These are phyloP conservation scores for Metschnikowia arizonensis DNA, from an alignment of 805 yeast species.

Conservation along the genomic window DNA sequence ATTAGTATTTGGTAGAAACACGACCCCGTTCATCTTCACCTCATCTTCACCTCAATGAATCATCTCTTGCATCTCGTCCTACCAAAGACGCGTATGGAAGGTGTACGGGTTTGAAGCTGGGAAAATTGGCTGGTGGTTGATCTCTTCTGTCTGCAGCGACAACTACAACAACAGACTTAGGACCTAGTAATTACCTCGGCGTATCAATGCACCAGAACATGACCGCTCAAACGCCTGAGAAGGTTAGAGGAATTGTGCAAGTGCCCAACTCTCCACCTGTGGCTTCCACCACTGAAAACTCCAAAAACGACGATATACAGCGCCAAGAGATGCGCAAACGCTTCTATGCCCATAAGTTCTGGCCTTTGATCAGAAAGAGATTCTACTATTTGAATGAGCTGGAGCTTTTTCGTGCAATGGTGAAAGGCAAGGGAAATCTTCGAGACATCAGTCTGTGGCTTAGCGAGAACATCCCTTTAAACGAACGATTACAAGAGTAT, in stretches of 20 bases:
- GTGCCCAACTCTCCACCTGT: slow-evolving; percentile 43
- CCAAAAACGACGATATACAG: slow-evolving; percentile 13
- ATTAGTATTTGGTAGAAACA: no score
- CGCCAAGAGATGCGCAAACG: slow-evolving; percentile 23
- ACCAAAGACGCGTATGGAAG: slow-evolving; percentile 2
- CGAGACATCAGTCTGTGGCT: slow-evolving; percentile 39
- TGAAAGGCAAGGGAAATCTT: slow-evolving; percentile 40
- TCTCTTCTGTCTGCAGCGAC: slow-evolving; percentile 2
- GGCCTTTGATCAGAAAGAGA: slow-evolving; percentile 32
- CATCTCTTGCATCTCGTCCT: neutral
- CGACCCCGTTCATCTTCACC: no score
- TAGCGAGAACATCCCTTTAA: slow-evolving; percentile 25
- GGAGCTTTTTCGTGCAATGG: slow-evolving; percentile 40
- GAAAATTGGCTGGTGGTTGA: slow-evolving; percentile 1
- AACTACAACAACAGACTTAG: neutral
- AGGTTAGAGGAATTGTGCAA: slow-evolving; percentile 23
- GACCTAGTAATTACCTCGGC: neutral
- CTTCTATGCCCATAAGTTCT: slow-evolving; percentile 37
- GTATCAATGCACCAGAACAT: slow-evolving; percentile 3
- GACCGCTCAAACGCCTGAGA: slow-evolving; percentile 15
- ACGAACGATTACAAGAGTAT: slow-evolving; percentile 14
- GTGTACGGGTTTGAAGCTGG: neutral
- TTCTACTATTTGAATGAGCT: slow-evolving; percentile 39
- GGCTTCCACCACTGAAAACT: neutral
- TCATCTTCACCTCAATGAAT: no score